These are phyloP conservation scores for Stenogyne calaminthoides DNA, from an alignment of 305 asterid genomes.

Conservation along the genomic window DNA sequence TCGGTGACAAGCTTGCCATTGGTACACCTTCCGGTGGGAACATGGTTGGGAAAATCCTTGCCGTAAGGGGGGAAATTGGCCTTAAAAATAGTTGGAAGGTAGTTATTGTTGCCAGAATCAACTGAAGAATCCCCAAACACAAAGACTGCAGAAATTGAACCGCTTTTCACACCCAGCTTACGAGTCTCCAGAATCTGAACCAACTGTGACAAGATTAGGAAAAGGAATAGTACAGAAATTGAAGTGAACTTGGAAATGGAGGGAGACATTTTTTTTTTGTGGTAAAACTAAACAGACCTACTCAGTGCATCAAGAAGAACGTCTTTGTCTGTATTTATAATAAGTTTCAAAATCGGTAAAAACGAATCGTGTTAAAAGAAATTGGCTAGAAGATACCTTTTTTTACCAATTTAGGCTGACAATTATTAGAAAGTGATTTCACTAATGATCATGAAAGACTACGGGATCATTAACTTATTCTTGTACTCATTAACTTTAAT, in stretches of 20 bases:
- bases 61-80: conserved; percentile 76
- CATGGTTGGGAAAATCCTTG: conserved; percentile 43
- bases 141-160: conserved; percentile 42
- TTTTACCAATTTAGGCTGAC: no score
- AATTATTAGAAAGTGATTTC: neutral
- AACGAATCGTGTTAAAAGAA: no score
- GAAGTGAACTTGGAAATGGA: neutral
- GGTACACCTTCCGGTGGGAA: conserved; percentile 69
- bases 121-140: conserved; percentile 79
- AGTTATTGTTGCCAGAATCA: conserved; percentile 78
- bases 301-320: neutral
- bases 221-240: conserved; percentile 3
- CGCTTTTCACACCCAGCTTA: conserved; percentile 15
- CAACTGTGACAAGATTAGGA: neutral
- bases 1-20: conserved; percentile 75
- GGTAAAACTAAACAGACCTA: neutral
- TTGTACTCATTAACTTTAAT: no score
- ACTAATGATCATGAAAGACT: neutral
- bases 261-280: conserved; percentile 28
- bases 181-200: conserved; percentile 30
- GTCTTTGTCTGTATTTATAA: neutral
- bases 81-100: conserved; percentile 31
- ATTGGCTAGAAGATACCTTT: no score
- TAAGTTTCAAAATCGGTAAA: no score
- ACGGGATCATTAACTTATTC: neutral